These are phyloP conservation scores for Alternaria atra DNA, from an alignment of 2,329 filamentous ascomycete genomes.

Conservation along the genomic window DNA sequence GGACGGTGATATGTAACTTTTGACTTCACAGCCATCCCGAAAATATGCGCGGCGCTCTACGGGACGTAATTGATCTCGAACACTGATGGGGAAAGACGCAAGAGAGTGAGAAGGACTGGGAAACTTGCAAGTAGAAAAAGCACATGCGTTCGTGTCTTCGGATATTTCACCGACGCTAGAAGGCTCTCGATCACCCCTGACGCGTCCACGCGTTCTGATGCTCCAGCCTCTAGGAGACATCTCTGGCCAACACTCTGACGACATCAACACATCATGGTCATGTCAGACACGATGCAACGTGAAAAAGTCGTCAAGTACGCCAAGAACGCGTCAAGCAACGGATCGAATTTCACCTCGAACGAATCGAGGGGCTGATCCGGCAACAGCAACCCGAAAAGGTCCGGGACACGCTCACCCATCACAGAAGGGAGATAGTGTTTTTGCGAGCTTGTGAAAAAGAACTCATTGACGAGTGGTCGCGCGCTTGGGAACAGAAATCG, in stretches of 20 bases:
- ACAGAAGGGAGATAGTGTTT: background rate
- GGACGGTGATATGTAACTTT: no score
- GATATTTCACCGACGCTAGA: background rate
- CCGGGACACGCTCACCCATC: background rate
- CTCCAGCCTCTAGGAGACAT: background rate
- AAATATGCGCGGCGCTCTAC: no score
- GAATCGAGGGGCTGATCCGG: background rate
- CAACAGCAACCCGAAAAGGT: background rate
- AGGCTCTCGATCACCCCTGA: background rate
- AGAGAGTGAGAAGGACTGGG: background rate
- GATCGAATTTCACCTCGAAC: background rate
- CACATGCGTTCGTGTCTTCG: background rate
- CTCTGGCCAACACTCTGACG: background rate
- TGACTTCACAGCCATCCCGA: no score
- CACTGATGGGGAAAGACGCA: background rate
- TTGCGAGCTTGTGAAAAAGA: background rate
- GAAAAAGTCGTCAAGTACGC: background rate
- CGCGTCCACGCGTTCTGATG: background rate
- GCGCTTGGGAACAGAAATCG: no score
- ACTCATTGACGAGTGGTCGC: background rate
- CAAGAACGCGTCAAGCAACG: background rate
- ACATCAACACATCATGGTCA: background rate
- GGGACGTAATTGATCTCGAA: no score
- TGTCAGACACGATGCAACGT: background rate
- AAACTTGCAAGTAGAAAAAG: no score